Percentiles rank a stretch among this genome's conserved stretches.
Evolutionary conservation across 2,329 filamentous ascomycete genomes (phyloP).

Genomic region (Lachnellula arida): DNA sequence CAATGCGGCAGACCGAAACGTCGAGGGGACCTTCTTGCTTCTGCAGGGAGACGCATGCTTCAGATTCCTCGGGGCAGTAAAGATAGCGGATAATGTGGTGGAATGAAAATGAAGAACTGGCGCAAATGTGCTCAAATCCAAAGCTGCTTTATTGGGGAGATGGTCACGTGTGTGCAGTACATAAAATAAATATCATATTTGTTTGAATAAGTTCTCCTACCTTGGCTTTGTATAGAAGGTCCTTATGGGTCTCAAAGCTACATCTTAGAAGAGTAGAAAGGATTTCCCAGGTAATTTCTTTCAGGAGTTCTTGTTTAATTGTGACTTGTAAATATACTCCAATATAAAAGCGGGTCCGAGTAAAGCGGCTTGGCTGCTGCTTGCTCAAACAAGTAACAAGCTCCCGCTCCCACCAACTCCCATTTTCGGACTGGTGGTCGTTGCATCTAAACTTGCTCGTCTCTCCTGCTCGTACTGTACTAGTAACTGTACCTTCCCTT

Average conservation of each 20-base stretch:
- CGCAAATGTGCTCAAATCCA: slow-evolving; percentile 6
- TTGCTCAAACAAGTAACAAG: background rate
- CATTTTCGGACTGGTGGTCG: background rate
- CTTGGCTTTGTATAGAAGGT: too few species aligned
- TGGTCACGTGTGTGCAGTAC: background rate
- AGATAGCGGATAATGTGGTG: background rate
- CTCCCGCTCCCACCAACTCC: background rate
- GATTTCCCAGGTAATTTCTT: too few species aligned
- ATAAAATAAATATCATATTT: too few species aligned
- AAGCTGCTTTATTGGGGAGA: background rate
- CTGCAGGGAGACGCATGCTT: background rate
- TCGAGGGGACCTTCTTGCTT: background rate
- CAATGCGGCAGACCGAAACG: background rate
- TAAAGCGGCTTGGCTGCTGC: background rate
- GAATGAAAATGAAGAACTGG: background rate
- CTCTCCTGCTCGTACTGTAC: background rate
- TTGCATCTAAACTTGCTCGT: background rate
- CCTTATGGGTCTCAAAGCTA: too few species aligned
- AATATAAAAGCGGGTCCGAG: background rate
- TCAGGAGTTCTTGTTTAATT: too few species aligned
- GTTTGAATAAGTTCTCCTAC: too few species aligned
- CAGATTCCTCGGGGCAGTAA: background rate
- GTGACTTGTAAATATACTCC: too few species aligned
- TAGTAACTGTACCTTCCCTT: background rate
- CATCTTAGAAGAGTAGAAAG: too few species aligned